Evolutionary conservation across 225 moss, liverwort and hornwort species (phyloP).

Genomic region (Lunularia cruciata): DNA sequence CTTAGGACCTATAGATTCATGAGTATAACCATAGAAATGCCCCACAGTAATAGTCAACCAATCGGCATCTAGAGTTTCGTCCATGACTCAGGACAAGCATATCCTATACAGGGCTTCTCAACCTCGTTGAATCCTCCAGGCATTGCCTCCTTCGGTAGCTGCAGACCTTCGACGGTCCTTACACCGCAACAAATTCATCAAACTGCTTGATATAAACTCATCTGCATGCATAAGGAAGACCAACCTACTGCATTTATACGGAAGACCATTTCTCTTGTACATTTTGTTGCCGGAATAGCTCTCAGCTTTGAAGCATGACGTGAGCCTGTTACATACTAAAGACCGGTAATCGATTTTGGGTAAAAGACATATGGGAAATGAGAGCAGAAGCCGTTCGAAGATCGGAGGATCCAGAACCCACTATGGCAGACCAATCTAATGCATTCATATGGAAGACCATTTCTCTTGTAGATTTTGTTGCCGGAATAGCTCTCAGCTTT

Average conservation of each 20-base stretch:
- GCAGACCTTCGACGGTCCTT: neutral
- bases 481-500: too few species aligned
- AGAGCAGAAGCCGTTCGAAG: too few species aligned
- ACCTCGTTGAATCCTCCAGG: neutral
- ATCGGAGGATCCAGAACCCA: too few species aligned
- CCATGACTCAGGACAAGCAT: slow-evolving; percentile 33
- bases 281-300: too few species aligned
- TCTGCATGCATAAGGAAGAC: neutral
- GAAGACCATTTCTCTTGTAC: neutral
- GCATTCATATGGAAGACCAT: neutral
- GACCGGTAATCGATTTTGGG: too few species aligned
- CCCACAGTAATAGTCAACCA: slow-evolving; percentile 41
- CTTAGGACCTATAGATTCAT: too few species aligned
- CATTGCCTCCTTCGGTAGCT: neutral
- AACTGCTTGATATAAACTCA: neutral
- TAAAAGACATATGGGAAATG: too few species aligned
- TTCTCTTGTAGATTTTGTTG: neutral
- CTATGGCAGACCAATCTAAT: neutral
- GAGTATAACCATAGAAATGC: too few species aligned
- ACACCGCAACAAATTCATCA: neutral
- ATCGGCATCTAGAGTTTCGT: slow-evolving; percentile 26
- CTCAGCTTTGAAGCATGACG: too few species aligned
- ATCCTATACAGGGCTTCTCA: too few species aligned
- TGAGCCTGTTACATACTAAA: too few species aligned
- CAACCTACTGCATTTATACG: neutral